Percentiles rank a stretch among this genome's conserved stretches.
phyloP scores from a whole-genome alignment of 371 early-diverging fungal genomes.

The Apophysomyces trapeziformis region DNA sequence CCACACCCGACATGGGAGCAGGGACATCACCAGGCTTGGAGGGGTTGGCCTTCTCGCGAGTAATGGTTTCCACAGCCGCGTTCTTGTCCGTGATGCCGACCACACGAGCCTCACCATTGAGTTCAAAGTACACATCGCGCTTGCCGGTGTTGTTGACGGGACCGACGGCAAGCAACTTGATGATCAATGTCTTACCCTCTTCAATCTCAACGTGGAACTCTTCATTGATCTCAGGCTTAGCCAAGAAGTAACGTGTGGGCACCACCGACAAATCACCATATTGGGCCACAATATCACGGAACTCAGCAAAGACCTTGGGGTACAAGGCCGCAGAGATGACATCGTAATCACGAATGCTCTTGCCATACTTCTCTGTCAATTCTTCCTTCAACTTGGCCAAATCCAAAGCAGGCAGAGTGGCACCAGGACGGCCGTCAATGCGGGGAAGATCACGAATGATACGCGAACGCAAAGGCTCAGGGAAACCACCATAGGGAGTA shows the following conservation, averaged over 20 bases:
- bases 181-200: conserved; percentile 87
- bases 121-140: conserved; percentile 93
- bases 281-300: conserved; percentile 67
- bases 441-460: conserved; percentile 79
- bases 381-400: conserved; percentile 70
- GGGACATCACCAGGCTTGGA: conserved; percentile 82
- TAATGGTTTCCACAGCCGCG: conserved; percentile 65
- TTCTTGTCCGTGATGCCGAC: conserved; percentile 71
- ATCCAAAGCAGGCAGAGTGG: conserved; percentile 78
- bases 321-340: conserved; percentile 89
- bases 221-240: conserved; percentile 84
- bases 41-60: conserved; percentile 81
- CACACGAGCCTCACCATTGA: conserved; percentile 94
- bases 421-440: conserved; percentile 90
- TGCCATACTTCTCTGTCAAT: conserved; percentile 79
- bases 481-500: conserved; percentile 94
- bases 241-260: conserved; percentile 90
- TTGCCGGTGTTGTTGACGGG: conserved; percentile 77
- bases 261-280: conserved; percentile 87
- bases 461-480: conserved; percentile 83
- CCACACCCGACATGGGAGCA: conserved; percentile 96
- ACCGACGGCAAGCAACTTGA: conserved; percentile 90
- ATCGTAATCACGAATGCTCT: conserved; percentile 82
- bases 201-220: conserved; percentile 88
- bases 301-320: conserved; percentile 94